These are phyloP conservation scores for Stemphylium lycopersici DNA, from an alignment of 2,329 filamentous ascomycete species.

Conservation along the genomic window DNA sequence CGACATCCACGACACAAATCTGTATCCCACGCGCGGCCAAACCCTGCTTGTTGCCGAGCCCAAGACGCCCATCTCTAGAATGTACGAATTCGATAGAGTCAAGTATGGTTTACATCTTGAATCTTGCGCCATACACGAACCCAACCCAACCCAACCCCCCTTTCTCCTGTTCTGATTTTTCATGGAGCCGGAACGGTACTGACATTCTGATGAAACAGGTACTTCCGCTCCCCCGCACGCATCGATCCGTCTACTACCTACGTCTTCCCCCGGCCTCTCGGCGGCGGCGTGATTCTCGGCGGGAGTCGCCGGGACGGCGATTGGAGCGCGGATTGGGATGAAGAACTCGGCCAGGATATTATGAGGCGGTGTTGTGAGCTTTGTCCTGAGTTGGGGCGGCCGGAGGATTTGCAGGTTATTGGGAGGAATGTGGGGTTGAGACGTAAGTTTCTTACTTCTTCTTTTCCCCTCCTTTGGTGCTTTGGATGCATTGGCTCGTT, in stretches of 20 bases:
- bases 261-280: constrained; percentile 54
- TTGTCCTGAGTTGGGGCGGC: constrained; percentile 71
- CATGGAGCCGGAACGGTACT: too few species aligned
- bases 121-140: neutral
- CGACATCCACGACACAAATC: constrained; percentile 76
- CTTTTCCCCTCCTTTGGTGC: neutral
- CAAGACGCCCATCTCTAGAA: constrained; percentile 45
- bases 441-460: constrained; percentile 47
- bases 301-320: constrained; percentile 80
- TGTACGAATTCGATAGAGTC: constrained; percentile 39
- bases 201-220: constrained; percentile 18
- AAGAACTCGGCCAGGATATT: constrained; percentile 78
- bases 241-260: constrained; percentile 53
- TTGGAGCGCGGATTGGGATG: constrained; percentile 81
- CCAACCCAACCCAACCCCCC: too few species aligned
- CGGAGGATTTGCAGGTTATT: constrained; percentile 74
- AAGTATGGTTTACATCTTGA: constrained; percentile 8
- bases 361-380: constrained; percentile 75
- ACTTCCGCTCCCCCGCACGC: constrained; percentile 51
- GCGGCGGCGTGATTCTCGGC: constrained; percentile 84
- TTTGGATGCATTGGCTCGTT: too few species aligned
- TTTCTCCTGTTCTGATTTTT: too few species aligned
- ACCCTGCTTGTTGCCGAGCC: constrained; percentile 72
- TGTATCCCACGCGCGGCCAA: constrained; percentile 80
- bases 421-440: constrained; percentile 82